Percentiles rank a stretch among this genome's conserved stretches.
These are phyloP conservation scores for Corniculantispora saksenae DNA, from an alignment of 2,329 filamentous ascomycete species.

Conservation along the genomic window DNA sequence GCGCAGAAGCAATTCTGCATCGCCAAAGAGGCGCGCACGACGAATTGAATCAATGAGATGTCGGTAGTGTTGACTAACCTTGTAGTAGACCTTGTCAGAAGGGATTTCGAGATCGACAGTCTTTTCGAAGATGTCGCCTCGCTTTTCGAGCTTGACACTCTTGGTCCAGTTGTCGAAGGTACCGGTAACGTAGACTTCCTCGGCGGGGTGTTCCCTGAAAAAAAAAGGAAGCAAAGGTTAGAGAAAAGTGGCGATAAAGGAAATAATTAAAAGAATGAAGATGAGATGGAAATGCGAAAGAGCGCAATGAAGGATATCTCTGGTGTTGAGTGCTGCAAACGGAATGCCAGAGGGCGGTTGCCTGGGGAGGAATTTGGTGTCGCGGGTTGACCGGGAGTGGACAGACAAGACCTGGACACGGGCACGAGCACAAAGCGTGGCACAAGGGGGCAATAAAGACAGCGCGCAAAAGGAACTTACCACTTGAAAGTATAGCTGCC, in stretches of 20 bases:
- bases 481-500: slow-evolving; percentile 71
- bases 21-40: neutral
- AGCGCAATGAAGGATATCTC: neutral
- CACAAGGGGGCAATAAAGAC: slow-evolving; percentile 1
- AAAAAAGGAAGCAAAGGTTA: neutral
- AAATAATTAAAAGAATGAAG: neutral
- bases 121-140: slow-evolving; percentile 75
- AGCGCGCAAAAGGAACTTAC: slow-evolving; percentile 45
- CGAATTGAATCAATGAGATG: neutral
- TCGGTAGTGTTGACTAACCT: slow-evolving; percentile 61
- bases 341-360: slow-evolving; percentile 14
- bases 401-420: neutral
- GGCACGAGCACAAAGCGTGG: slow-evolving; percentile 3
- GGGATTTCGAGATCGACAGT: slow-evolving; percentile 69
- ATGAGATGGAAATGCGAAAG: neutral
- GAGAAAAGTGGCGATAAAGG: neutral
- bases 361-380: slow-evolving; percentile 4
- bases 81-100: slow-evolving; percentile 83
- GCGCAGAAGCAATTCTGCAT: neutral
- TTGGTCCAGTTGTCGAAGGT: slow-evolving; percentile 95
- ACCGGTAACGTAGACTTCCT: slow-evolving; percentile 91
- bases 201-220: slow-evolving; percentile 75
- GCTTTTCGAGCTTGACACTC: slow-evolving; percentile 78
- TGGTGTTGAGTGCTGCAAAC: slow-evolving; percentile 4
- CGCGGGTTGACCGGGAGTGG: slow-evolving; percentile 13